phyloP scores from a whole-genome alignment of 352 stramenopile species.

The Globisporangium nunn region DNA sequence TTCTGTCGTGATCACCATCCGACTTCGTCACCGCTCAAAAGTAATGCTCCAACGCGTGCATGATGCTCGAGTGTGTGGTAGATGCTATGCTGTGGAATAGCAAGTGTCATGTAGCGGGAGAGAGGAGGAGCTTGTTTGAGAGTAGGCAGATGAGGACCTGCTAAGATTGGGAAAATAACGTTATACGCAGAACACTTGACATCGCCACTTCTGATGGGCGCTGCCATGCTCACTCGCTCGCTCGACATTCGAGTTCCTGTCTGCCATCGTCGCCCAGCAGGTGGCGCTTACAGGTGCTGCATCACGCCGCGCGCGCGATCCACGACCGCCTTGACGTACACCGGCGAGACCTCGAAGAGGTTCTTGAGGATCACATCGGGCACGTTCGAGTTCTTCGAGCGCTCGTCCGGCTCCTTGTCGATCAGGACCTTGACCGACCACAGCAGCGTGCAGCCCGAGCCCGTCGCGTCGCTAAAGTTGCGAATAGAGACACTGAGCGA shows the following conservation, averaged over 20 bases:
- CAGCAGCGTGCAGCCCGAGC: constrained; percentile 58
- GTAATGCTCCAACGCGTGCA: no score
- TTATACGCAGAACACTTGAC: constrained; percentile 20
- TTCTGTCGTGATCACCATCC: no score
- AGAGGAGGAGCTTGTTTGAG: no score
- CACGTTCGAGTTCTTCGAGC: constrained; percentile 70
- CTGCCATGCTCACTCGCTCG: constrained; percentile 10
- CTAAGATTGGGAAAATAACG: constrained; percentile 21
- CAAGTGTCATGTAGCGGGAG: no score
- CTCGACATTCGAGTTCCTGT: constrained; percentile 2
- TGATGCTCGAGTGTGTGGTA: no score
- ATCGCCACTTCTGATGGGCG: constrained; percentile 6
- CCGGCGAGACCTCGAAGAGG: constrained; percentile 79
- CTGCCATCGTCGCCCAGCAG: background rate
- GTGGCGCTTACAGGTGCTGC: constrained; percentile 27
- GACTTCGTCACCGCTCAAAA: no score
- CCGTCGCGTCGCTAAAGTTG: constrained; percentile 72
- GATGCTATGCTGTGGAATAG: no score
- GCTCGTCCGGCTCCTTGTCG: constrained; percentile 68
- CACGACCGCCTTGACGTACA: constrained; percentile 81
- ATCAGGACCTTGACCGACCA: constrained; percentile 83
- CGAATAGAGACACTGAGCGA: constrained; percentile 56
- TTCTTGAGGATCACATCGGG: constrained; percentile 87
- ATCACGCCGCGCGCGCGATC: constrained; percentile 54
- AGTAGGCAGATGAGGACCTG: no score